Evolutionary conservation across 345 rosid genomes (phyloP).

Genomic region (Boechera stricta): DNA sequence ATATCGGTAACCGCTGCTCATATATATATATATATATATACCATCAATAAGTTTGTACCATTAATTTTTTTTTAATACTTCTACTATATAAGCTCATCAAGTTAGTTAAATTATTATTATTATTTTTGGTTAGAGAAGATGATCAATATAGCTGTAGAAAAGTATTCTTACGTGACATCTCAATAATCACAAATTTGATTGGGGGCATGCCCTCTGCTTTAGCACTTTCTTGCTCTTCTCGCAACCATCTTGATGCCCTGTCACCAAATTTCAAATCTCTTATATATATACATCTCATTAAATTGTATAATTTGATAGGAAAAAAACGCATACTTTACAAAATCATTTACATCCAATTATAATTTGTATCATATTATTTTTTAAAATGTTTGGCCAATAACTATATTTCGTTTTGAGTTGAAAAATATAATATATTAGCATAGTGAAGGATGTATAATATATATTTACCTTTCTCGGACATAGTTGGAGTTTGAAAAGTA

Average conservation of each 20-base stretch:
- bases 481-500: conserved; percentile 92
- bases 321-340: too few species aligned
- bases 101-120: background rate
- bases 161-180: conserved; percentile 73
- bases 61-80: background rate
- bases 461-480: conserved; percentile 66
- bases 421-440: background rate
- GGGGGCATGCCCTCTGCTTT: conserved; percentile 49
- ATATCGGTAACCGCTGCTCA: conserved; percentile 82
- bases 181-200: conserved; percentile 65
- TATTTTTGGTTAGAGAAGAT: background rate
- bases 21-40: background rate
- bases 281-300: background rate
- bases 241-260: conserved; percentile 80
- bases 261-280: conserved; percentile 4
- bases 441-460: background rate
- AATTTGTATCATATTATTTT: background rate
- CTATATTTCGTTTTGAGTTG: background rate
- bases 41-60: conserved; percentile 11
- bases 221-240: conserved; percentile 62
- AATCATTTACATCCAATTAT: background rate
- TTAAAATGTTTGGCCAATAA: background rate
- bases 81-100: background rate
- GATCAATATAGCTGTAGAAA: background rate
- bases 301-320: background rate